Evolutionary conservation across 352 stramenopile genomes (phyloP).

Genomic region (Phytophthora pluvialis): DNA sequence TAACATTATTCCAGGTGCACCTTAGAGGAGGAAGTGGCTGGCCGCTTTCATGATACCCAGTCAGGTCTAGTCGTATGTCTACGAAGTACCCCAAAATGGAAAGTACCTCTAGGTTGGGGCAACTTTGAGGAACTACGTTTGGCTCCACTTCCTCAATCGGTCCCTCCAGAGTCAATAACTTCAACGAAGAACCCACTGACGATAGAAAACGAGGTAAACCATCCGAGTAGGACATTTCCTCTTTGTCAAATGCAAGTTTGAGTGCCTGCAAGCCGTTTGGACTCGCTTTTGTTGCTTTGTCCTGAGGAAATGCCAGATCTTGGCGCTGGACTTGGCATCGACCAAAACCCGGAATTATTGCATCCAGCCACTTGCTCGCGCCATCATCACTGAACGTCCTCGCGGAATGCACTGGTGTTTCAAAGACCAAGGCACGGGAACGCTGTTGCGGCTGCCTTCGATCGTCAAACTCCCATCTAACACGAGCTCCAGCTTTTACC

Average conservation of each 20-base stretch:
- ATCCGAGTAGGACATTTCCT: background rate
- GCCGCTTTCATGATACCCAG: background rate
- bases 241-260: conserved; percentile 6
- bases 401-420: background rate
- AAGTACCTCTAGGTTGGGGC: background rate
- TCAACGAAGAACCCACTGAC: conserved; percentile 10
- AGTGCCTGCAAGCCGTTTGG: no score
- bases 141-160: background rate
- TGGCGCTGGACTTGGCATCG: background rate
- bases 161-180: conserved; percentile 8
- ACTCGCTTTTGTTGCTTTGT: no score
- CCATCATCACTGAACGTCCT: no score
- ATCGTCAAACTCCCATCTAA: conserved; percentile 14
- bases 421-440: background rate
- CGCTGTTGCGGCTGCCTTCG: conserved; percentile 3
- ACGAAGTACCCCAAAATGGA: background rate
- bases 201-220: conserved; percentile 14
- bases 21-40: background rate
- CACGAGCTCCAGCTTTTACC: background rate
- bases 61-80: background rate
- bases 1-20: background rate
- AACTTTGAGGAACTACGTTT: background rate
- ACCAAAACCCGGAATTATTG: no score
- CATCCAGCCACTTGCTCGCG: no score
- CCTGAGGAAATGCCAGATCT: background rate